Conservation (phyloP, 2,329 filamentous ascomycete species). For the Hypoxylon sp. region DNA sequence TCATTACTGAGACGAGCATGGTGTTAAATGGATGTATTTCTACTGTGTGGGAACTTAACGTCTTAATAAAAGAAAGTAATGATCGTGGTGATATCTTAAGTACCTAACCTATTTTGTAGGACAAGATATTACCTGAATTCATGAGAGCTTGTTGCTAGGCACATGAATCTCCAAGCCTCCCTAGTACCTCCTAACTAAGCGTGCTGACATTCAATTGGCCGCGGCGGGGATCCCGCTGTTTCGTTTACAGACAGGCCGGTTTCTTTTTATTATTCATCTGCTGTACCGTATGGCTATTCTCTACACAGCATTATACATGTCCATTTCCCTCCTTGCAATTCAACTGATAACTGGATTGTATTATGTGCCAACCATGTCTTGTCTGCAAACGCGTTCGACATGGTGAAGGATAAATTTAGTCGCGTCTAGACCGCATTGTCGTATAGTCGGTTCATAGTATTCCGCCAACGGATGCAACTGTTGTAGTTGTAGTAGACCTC, state of each 20-base stretch:
- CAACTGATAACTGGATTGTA: background rate
- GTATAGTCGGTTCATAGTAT: background rate
- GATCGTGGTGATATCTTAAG: background rate
- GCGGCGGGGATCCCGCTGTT: background rate
- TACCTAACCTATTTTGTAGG: background rate
- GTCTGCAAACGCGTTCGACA: background rate
- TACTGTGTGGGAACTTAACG: slow-evolving; percentile 1
- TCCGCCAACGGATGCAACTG: background rate
- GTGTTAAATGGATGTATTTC: background rate
- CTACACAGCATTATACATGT: background rate
- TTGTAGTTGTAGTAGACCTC: background rate
- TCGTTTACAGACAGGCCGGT: slow-evolving; percentile 2
- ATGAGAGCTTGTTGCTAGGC: slow-evolving; percentile 4
- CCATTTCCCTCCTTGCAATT: background rate
- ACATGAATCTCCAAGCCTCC: background rate
- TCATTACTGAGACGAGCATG: background rate
- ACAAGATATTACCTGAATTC: background rate
- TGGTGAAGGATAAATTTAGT: background rate
- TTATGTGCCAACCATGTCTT: background rate
- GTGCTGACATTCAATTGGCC: background rate
- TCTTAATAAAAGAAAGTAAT: background rate
- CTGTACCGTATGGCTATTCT: background rate
- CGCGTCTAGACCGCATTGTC: background rate
- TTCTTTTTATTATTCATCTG: background rate
- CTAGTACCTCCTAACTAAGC: no score